Evolutionary conservation across 257 asterid genomes (phyloP), one percentile per base, ranked within the genome.

Genomic region (Solanum chmielewskii): DNA sequence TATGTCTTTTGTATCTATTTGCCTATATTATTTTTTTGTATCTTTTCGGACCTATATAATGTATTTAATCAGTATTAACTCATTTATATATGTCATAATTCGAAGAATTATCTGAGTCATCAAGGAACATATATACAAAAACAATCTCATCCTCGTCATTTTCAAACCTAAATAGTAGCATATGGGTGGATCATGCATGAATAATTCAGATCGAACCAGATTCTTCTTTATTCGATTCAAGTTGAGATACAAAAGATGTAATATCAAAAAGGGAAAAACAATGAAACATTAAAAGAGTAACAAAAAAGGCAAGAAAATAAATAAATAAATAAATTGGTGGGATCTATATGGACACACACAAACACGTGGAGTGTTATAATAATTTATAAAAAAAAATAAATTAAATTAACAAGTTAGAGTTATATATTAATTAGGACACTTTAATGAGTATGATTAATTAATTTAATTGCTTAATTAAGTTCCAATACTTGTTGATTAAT

Each of bases 301-400:
- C 83, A 39, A 77, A 78, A 29, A 14, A 82, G 78, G 56, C 41
- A 68, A 85, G 70, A 23, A 85, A n/a, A 33, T 1, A 35, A 10
- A 18, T 4, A 35, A 10, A 18, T 4, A 60, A 25, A 29, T 31
- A 33, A n/a, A 47, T 49, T 81, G 29, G 68, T 81, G 85, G 44
- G 42, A 81, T 81, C 29, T n/a, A 80, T 49, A n/a, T 6, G 45
- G 85, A 81, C 20, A 80, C 5, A 18, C 85, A 81, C 85, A 18
- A 81, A 81, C 85, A 81, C 42, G 85, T 81, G 85, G 27, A 49
- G 69, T 81, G 85, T 80, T 81, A 11, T 41, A 47, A 45, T 29
- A 45, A 45, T 37, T 86, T 70, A 87, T 87, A 86, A 84, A 83
- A 88, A 88, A 33, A 33, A 88, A 31, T 73, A 86, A 75, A 18